A percentile compares a stretch with the other conserved stretches of the same genome.
Evolutionary conservation across 371 early-diverging fungal species (phyloP).

Genomic region (Mortierella sp.): DNA sequence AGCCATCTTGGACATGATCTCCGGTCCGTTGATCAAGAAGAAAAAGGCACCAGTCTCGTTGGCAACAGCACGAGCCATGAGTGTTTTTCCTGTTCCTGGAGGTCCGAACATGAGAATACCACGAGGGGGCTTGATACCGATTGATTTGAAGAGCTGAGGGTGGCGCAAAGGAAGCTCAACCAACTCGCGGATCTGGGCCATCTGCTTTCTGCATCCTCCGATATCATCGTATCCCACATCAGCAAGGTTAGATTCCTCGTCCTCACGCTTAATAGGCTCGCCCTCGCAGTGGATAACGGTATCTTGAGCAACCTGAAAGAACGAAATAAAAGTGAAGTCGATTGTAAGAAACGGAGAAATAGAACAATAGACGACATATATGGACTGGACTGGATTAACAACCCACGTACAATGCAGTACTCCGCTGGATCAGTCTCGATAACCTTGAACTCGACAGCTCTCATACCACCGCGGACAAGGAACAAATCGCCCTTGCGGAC

Average conservation of each 20-base stretch:
- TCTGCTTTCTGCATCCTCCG: conserved; percentile 98
- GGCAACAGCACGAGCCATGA: conserved; percentile 83
- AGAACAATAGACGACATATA: not conserved
- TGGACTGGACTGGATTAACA: not conserved
- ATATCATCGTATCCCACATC: conserved; percentile 99
- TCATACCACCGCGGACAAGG: conserved; percentile 96
- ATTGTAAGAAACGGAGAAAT: not conserved
- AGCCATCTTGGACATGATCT: conserved; percentile 99
- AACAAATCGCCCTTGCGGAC: conserved; percentile 96
- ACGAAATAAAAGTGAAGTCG: not conserved
- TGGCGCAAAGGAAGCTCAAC: conserved; percentile 99
- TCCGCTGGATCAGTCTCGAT: conserved; percentile 96
- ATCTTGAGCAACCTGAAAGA: conserved; percentile 87
- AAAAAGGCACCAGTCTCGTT: conserved; percentile 88
- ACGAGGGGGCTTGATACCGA: conserved; percentile 99
- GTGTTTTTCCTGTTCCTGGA: conserved; percentile 97
- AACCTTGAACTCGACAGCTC: conserved; percentile 99
- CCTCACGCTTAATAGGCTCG: conserved; percentile 98
- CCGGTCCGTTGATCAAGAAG: conserved; percentile 98
- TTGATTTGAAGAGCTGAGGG: conserved; percentile 97
- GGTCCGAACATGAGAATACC: conserved; percentile 99
- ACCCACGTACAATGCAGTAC: conserved; percentile 93
- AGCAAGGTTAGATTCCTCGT: conserved; percentile 94
- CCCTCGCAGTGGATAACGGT: conserved; percentile 99
- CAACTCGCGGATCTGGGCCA: conserved; percentile 98